Conservation (phyloP, 169 alveolate species). For the Pseudocohnilembus persalinus region DNA sequence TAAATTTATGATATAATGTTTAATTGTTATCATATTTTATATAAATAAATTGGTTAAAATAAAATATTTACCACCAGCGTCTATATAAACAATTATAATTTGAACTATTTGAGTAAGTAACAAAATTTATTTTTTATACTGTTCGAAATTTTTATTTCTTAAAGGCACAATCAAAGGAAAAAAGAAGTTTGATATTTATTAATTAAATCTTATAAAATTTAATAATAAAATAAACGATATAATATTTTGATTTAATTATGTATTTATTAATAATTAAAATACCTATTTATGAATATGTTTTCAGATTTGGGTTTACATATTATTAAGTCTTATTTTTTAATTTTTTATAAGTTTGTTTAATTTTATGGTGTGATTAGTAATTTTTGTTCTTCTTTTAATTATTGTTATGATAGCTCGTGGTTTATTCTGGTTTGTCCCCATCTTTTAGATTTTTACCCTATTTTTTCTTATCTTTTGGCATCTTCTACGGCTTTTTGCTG, state of each 20-base stretch:
- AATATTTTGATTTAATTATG: too few species aligned
- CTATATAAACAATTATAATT: background rate
- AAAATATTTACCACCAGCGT: too few species aligned
- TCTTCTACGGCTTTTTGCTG: background rate
- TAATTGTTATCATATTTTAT: too few species aligned
- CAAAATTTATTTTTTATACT: background rate
- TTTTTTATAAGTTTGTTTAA: too few species aligned
- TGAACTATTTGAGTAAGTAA: background rate
- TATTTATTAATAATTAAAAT: too few species aligned
- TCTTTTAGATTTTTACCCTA: background rate
- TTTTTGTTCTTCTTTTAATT: too few species aligned
- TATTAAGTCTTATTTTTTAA: background rate
- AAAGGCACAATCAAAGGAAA: background rate
- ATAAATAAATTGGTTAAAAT: too few species aligned
- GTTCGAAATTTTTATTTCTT: background rate
- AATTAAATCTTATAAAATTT: background rate
- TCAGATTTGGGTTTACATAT: background rate
- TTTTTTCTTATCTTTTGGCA: background rate
- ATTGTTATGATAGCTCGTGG: background rate
- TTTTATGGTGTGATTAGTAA: too few species aligned
- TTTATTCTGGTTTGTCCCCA: background rate
- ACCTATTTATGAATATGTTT: background rate
- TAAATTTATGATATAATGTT: too few species aligned
- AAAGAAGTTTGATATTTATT: too few species aligned
- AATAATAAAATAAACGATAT: too few species aligned